These are phyloP conservation scores for Trifolium repens DNA, from an alignment of 306 rosid genomes.

Conservation along the genomic window DNA sequence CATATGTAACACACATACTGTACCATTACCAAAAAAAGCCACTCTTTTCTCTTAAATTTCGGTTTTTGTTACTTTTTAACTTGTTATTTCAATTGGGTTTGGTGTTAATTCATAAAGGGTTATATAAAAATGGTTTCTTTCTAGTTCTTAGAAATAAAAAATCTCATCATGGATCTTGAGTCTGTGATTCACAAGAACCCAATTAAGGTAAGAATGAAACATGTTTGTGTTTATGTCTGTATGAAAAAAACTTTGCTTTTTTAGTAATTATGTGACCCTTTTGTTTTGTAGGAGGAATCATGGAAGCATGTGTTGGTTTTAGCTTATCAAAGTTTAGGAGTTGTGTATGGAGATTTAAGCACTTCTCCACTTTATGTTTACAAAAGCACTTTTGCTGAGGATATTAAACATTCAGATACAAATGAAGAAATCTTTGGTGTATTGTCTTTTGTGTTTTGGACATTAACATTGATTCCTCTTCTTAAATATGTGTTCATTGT, in stretches of 20 bases:
- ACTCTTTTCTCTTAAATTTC: constrained; percentile 35
- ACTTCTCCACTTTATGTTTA: constrained; percentile 92
- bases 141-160: constrained; percentile 31
- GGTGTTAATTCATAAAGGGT: constrained; percentile 45
- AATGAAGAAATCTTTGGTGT: constrained; percentile 96
- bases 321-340: constrained; percentile 96
- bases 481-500: constrained; percentile 93
- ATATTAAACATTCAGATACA: constrained; percentile 82
- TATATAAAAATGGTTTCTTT: constrained; percentile 48
- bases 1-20: background rate
- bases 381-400: constrained; percentile 92
- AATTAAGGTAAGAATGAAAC: constrained; percentile 60
- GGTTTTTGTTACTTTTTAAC: constrained; percentile 34
- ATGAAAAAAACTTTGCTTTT: constrained; percentile 39
- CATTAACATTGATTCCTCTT: constrained; percentile 80
- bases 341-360: constrained; percentile 93
- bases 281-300: constrained; percentile 69
- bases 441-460: constrained; percentile 92
- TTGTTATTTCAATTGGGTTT: constrained; percentile 50
- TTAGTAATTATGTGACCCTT: constrained; percentile 6
- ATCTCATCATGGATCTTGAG: constrained; percentile 77
- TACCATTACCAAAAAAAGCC: constrained; percentile 38
- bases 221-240: background rate
- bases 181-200: constrained; percentile 59
- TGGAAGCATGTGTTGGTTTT: constrained; percentile 84